Conservation (phyloP, 106 monocot genomes). For the Chionographis japonica region DNA sequence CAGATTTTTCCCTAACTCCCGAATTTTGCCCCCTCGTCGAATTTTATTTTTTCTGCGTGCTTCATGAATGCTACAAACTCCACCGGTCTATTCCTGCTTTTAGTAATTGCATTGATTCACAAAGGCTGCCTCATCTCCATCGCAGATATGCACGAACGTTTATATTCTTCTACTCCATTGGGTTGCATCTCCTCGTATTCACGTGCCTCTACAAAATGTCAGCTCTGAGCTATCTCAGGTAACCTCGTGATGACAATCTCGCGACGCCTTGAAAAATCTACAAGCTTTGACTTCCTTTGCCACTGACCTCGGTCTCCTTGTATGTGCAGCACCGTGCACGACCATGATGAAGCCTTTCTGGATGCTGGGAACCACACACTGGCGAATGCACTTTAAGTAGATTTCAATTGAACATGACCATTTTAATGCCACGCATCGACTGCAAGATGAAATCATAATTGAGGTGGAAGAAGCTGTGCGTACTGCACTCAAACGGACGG, state of each 20-base stretch:
- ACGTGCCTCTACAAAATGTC: constrained; percentile 97
- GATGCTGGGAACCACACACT: constrained; percentile 36
- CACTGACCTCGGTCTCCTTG: no score
- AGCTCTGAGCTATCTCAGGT: constrained; percentile 83
- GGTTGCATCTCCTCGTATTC: constrained; percentile 93
- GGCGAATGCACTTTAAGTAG: constrained; percentile 10
- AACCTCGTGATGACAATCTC: not conserved
- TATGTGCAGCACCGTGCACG: constrained; percentile 23
- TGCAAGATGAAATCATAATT: no score
- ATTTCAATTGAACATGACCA: not conserved
- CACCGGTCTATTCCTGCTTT: not conserved
- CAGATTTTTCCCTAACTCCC: no score
- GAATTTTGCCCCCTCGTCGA: no score
- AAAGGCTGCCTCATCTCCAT: not conserved
- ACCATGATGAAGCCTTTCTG: constrained; percentile 27
- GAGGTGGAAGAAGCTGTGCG: no score
- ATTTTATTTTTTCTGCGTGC: no score
- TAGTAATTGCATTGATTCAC: not conserved
- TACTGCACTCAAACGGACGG: no score
- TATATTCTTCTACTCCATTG: constrained; percentile 95
- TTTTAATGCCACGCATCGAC: no score
- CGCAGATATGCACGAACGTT: constrained; percentile 88
- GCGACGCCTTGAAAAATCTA: not conserved
- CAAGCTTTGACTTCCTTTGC: not conserved
- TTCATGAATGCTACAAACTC: no score